phyloP scores from a whole-genome alignment of 75 land plant genomes.

The Isoetes taiwanensis region DNA sequence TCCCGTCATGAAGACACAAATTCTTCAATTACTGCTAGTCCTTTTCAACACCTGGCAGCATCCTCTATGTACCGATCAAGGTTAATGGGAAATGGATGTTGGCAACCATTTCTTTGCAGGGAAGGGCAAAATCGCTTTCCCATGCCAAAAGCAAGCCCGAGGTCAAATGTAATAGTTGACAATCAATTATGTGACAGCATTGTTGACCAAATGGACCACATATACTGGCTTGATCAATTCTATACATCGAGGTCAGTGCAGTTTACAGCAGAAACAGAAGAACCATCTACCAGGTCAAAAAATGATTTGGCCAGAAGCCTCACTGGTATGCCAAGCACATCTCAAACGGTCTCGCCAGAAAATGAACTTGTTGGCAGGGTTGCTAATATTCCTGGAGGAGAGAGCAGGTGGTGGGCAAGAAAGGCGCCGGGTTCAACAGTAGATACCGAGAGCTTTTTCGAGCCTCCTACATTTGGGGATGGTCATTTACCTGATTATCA shows the following conservation, averaged over 20 bases:
- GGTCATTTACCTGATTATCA: slow-evolving; percentile 16
- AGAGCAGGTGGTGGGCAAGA: slow-evolving; percentile 67
- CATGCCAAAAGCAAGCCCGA: too few species aligned
- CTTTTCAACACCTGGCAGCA: slow-evolving; percentile 11
- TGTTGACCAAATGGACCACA: neutral
- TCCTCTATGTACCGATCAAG: too few species aligned
- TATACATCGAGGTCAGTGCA: slow-evolving; percentile 22
- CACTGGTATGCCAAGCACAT: too few species aligned
- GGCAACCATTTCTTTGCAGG: too few species aligned
- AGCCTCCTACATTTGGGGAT: slow-evolving; percentile 55
- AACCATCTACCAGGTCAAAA: too few species aligned
- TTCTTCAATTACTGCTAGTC: neutral
- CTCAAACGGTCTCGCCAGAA: too few species aligned
- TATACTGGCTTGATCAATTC: slow-evolving; percentile 48
- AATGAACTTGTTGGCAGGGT: too few species aligned
- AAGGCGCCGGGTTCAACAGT: slow-evolving; percentile 2
- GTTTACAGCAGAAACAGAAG: too few species aligned
- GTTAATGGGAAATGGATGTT: too few species aligned
- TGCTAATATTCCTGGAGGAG: neutral
- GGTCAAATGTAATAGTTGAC: too few species aligned
- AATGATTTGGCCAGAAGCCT: too few species aligned
- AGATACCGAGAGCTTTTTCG: slow-evolving; percentile 50
- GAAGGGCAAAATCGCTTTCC: too few species aligned
- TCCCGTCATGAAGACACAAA: slow-evolving; percentile 26
- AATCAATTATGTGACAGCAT: neutral